Evolutionary conservation across 441 rosid species (phyloP).

Genomic region (Erodium texanum): DNA sequence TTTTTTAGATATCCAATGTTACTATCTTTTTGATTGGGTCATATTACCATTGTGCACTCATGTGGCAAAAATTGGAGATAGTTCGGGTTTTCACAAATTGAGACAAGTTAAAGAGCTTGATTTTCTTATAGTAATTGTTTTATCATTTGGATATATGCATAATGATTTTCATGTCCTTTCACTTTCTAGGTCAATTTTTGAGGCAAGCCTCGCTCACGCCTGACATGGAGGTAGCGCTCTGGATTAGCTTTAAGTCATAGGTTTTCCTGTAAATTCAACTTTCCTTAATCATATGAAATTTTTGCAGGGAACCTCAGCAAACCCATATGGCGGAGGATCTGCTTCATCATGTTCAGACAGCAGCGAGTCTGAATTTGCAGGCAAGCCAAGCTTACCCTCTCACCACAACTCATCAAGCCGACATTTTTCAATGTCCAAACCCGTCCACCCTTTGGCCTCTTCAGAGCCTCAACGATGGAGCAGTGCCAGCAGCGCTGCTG

Average conservation of each 20-base stretch:
- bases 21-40: neutral
- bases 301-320: constrained; percentile 35
- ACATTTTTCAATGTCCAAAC: constrained; percentile 46
- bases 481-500: constrained; percentile 39
- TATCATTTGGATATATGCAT: neutral
- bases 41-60: neutral
- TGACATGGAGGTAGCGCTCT: constrained; percentile 30
- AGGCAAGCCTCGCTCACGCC: constrained; percentile 27
- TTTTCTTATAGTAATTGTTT: neutral
- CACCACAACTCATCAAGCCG: constrained; percentile 36
- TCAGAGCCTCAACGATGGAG: constrained; percentile 33
- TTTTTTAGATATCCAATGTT: neutral
- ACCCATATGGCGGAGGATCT: constrained; percentile 31
- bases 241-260: neutral
- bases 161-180: constrained; percentile 5
- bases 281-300: constrained; percentile 14
- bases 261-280: constrained; percentile 3
- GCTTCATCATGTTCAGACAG: constrained; percentile 39
- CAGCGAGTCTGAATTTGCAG: constrained; percentile 35
- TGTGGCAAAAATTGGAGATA: neutral
- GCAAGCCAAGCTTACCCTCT: constrained; percentile 31
- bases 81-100: neutral
- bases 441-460: constrained; percentile 43
- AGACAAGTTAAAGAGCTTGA: neutral
- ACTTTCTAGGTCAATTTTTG: constrained; percentile 28